phyloP scores from a whole-genome alignment of 257 asterid species.

The Anisodus tanguticus region DNA sequence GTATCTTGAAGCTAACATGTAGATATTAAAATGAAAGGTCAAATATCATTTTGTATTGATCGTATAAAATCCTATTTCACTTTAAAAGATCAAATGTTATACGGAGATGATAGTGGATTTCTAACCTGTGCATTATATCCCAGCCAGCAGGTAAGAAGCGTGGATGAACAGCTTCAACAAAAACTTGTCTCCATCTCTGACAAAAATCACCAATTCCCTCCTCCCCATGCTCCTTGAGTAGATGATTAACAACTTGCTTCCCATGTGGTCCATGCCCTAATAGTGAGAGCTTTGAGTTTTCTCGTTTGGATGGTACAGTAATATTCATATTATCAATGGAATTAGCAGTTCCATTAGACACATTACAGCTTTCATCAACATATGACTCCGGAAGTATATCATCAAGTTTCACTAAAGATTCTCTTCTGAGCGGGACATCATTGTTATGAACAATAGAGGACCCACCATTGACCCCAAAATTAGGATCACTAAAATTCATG shows the following conservation, averaged over 20 bases:
- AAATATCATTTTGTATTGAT: neutral
- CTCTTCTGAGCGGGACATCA: conserved; percentile 29
- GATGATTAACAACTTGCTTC: conserved; percentile 68
- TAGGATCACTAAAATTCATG: conserved; percentile 31
- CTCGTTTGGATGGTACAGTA: conserved; percentile 47
- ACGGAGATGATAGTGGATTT: conserved; percentile 2
- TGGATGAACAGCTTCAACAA: conserved; percentile 83
- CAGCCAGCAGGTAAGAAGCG: conserved; percentile 97
- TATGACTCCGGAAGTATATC: conserved; percentile 30
- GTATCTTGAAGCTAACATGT: neutral
- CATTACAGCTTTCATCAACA: conserved; percentile 38
- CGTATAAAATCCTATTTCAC: neutral
- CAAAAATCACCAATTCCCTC: conserved; percentile 85
- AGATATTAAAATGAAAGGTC: conserved; percentile 9
- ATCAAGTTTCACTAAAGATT: conserved; percentile 22
- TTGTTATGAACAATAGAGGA: conserved; percentile 28
- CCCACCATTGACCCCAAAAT: conserved; percentile 34
- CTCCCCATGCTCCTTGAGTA: conserved; percentile 73
- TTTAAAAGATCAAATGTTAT: neutral
- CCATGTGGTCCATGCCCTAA: conserved; percentile 99
- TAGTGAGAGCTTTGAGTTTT: conserved; percentile 58
- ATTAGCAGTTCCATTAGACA: conserved; percentile 34
- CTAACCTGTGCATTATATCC: conserved; percentile 95
- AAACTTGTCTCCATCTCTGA: conserved; percentile 92
- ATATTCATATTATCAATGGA: conserved; percentile 27